Evolutionary conservation across 2,329 filamentous ascomycete species (phyloP), one percentile per base, ranked within the genome.

Genomic region (Calonectria montana): DNA sequence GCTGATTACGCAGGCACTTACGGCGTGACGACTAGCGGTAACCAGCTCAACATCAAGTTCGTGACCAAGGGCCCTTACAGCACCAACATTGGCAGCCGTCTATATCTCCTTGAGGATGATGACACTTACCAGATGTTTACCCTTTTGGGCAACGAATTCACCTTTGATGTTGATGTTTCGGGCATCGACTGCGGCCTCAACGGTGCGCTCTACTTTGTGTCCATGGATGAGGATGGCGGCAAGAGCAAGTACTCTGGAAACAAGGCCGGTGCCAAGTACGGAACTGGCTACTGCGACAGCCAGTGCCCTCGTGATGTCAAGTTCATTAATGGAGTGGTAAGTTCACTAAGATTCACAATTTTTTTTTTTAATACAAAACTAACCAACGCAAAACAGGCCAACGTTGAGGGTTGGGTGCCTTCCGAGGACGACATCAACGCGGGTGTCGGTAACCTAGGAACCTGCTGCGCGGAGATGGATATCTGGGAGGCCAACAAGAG

Each of bases 161-260:
- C 91, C 67, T 93, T 94, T 73, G 92, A 94, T 67, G 92, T 94
- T 29, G 92, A 94, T 80, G 89, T 93, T 53, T 93, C 91, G 47
- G 88, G 88, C 76, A 85, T 93, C 23, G 88, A 89, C 71, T 94
- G 93, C 78, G 93, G 93, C 72, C 84, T 94, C 71, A 94, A 94
- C 82, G 92, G 92, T 67, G 92, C 92, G 55, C 84, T 94, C 57
- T 94, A 94, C 85, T 89, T 91, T 67, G 87, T 90, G 55, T 85
- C 87, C 79, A 92, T 92, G 90, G 88, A 90, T 45, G 82, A 84
- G 21, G 89, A 91, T 74, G 90, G 90, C 75, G 90, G 90, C 59
- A 79, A 85, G 75, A 77, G 82, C 80, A 87, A 86, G 80, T 89
- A 87, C 81, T 70, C 83, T 2, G 83, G 81, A 80, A 91, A 88